phyloP scores from a whole-genome alignment of 2,329 filamentous ascomycete genomes.

The Fusarium pininemorale region DNA sequence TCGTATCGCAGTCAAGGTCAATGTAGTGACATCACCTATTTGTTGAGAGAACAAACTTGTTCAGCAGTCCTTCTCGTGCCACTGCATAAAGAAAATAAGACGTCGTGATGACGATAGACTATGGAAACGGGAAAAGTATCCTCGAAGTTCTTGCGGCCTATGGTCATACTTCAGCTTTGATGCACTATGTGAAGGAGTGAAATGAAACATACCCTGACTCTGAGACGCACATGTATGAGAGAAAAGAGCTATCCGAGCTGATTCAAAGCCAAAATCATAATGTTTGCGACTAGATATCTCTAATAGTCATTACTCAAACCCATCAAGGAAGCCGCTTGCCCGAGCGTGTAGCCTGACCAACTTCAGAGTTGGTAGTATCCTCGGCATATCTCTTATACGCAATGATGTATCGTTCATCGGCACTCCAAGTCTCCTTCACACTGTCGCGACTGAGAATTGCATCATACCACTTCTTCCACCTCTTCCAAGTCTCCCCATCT shows the following conservation, averaged over 20 bases:
- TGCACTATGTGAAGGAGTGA: too few relatives aligned
- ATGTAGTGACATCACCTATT: not conserved
- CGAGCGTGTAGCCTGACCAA: conserved; percentile 69
- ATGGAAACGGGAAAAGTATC: too few relatives aligned
- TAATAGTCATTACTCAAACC: not conserved
- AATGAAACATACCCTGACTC: not conserved
- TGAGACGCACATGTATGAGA: not conserved
- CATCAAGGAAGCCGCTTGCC: conserved; percentile 66
- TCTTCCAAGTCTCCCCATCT: conserved; percentile 70
- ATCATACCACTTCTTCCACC: conserved; percentile 72
- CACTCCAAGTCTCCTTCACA: conserved; percentile 74
- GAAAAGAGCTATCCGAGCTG: too few relatives aligned
- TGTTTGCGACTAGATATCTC: too few relatives aligned
- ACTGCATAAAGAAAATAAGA: not conserved
- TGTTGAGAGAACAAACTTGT: not conserved
- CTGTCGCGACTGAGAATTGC: conserved; percentile 69
- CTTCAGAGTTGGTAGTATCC: conserved; percentile 68
- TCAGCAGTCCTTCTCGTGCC: not conserved
- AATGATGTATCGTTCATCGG: conserved; percentile 71
- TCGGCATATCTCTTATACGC: conserved; percentile 76
- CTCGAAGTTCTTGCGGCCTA: not conserved
- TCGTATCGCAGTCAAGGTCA: not conserved
- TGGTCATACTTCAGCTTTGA: not conserved
- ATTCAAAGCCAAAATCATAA: not conserved
- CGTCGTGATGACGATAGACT: not conserved